Evolutionary conservation across 805 yeast species (phyloP).

Genomic region (Schwanniomyces sp.): DNA sequence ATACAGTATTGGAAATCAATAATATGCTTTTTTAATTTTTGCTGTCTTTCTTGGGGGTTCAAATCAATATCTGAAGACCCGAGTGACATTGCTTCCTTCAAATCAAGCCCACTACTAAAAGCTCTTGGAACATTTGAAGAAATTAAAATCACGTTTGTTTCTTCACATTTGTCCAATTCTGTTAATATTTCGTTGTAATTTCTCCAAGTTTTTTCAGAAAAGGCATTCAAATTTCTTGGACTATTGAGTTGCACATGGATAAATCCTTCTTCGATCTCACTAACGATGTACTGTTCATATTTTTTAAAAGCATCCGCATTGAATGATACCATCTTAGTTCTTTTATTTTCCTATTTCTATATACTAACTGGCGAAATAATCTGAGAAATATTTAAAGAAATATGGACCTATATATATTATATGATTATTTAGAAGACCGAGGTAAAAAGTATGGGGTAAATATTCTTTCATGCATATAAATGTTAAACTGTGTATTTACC

Average conservation of each 20-base stretch:
- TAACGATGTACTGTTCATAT: slow-evolving; percentile 36
- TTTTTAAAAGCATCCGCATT: slow-evolving; percentile 17
- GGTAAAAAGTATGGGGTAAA: slow-evolving; percentile 2
- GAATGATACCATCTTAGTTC: slow-evolving; percentile 8
- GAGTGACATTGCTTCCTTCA: slow-evolving; percentile 32
- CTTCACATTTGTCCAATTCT: slow-evolving; percentile 42
- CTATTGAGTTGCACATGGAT: slow-evolving; percentile 62
- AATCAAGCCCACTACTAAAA: slow-evolving; percentile 67
- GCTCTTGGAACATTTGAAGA: slow-evolving; percentile 56
- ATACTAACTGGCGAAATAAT: background rate
- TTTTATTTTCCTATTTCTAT: too few relatives aligned
- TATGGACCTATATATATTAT: background rate
- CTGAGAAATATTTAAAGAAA: background rate
- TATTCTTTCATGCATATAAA: background rate
- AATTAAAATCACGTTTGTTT: slow-evolving; percentile 52
- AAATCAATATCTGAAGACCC: slow-evolving; percentile 3
- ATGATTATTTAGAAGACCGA: background rate
- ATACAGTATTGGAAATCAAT: slow-evolving; percentile 60
- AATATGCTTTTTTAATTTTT: slow-evolving; percentile 35
- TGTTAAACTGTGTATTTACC: slow-evolving; percentile 51
- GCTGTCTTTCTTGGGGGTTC: slow-evolving; percentile 18
- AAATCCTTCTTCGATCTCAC: slow-evolving; percentile 46
- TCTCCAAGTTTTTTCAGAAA: slow-evolving; percentile 53
- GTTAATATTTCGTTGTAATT: slow-evolving; percentile 53
- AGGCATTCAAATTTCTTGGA: slow-evolving; percentile 60